Conservation (phyloP, 352 stramenopile species). For the Globisporangium solare region DNA sequence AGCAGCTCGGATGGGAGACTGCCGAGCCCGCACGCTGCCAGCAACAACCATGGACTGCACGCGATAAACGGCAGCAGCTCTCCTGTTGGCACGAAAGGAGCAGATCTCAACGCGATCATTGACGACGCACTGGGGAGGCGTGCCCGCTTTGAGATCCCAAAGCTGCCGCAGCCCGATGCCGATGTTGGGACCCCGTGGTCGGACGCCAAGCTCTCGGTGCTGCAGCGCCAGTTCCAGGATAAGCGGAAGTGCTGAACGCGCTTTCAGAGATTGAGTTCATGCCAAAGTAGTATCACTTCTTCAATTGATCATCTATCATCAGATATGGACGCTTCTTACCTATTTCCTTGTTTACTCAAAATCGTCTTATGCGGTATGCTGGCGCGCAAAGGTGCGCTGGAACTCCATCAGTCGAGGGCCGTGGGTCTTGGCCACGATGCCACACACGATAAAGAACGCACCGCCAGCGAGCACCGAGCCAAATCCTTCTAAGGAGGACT, state of each 20-base stretch:
- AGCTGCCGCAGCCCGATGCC: slow-evolving; percentile 57
- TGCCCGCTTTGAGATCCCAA: slow-evolving; percentile 65
- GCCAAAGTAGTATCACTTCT: not conserved
- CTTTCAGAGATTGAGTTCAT: not conserved
- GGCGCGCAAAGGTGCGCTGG: slow-evolving; percentile 15
- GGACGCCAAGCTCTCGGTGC: slow-evolving; percentile 56
- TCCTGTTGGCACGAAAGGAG: slow-evolving; percentile 8
- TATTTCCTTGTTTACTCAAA: not conserved
- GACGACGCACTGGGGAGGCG: slow-evolving; percentile 25
- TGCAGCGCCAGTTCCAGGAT: slow-evolving; percentile 39
- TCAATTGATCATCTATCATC: not conserved
- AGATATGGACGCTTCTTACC: not conserved
- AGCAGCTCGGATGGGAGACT: slow-evolving; percentile 57
- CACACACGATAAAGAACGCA: slow-evolving; percentile 12
- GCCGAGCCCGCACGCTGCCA: slow-evolving; percentile 16
- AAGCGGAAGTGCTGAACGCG: slow-evolving; percentile 17
- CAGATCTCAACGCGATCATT: slow-evolving; percentile 13
- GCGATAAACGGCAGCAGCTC: not conserved
- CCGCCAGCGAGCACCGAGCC: slow-evolving; percentile 14
- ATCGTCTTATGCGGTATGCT: slow-evolving; percentile 15
- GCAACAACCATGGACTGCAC: slow-evolving; percentile 16
- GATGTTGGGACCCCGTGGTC: slow-evolving; percentile 67
- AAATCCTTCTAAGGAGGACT: slow-evolving; percentile 35
- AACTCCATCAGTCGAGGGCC: slow-evolving; percentile 15
- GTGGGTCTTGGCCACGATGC: slow-evolving; percentile 22